Evolutionary conservation across 768 basidiomycete species (phyloP).

Genomic region (Pulveroboletus sp.): DNA sequence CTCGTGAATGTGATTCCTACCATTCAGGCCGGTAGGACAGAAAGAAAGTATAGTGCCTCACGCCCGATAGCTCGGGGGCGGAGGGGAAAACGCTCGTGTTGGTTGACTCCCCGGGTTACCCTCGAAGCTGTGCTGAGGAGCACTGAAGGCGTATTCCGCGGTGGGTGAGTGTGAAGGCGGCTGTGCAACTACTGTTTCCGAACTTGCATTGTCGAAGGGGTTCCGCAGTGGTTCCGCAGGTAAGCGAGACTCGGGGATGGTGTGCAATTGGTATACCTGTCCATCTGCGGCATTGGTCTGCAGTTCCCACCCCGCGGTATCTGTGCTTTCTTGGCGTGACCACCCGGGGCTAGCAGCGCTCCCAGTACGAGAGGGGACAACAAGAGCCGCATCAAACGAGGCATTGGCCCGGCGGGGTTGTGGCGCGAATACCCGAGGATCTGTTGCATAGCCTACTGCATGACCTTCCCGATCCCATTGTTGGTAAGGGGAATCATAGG

Average conservation of each 20-base stretch:
- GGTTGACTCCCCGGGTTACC: conserved; percentile 3
- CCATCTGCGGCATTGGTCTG: conserved; percentile 24
- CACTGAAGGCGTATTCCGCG: conserved; percentile 23
- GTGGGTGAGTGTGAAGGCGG: conserved; percentile 6
- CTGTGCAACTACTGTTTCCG: conserved; percentile 14
- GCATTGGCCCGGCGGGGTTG: conserved; percentile 35
- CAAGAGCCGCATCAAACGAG: conserved; percentile 14
- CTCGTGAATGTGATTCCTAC: neutral
- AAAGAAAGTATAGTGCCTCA: neutral
- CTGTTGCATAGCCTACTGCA: conserved; percentile 44
- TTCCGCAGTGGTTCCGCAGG: conserved; percentile 17
- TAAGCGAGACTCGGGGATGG: conserved; percentile 11
- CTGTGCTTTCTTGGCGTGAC: conserved; percentile 26
- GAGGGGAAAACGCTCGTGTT: conserved; percentile 7
- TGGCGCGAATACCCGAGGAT: conserved; percentile 48
- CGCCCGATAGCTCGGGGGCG: conserved; percentile 20
- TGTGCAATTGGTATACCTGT: conserved; percentile 21
- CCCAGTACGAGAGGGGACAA: conserved; percentile 6
- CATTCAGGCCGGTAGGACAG: neutral
- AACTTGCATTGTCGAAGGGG: conserved; percentile 21
- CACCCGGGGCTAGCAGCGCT: conserved; percentile 9
- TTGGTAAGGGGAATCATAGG: conserved; percentile 36
- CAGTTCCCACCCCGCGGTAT: conserved; percentile 29
- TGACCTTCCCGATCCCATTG: conserved; percentile 49
- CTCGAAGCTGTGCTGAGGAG: conserved; percentile 24